Conservation (phyloP, 805 yeast species). For the Myxozyma nipponensis region DNA sequence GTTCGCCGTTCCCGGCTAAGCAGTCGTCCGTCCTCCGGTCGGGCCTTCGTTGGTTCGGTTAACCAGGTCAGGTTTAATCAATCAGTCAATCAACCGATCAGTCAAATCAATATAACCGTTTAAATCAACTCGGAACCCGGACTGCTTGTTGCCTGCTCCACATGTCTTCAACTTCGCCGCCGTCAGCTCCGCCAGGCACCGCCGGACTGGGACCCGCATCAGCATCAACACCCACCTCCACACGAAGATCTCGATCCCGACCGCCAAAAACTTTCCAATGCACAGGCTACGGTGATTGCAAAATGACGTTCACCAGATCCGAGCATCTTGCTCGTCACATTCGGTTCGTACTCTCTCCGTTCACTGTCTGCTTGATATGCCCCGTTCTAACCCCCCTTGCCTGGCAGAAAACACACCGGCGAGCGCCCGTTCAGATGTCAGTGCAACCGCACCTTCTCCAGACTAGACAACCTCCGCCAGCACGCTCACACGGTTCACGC, state of each 20-base stretch:
- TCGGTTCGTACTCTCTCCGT: constrained; percentile 37
- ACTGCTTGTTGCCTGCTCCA: no score
- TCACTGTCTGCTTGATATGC: neutral
- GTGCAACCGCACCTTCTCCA: constrained; percentile 68
- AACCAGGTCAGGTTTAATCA: no score
- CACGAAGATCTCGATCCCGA: constrained; percentile 31
- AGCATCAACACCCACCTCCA: constrained; percentile 1
- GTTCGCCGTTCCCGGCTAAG: neutral
- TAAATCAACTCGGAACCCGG: no score
- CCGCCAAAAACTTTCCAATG: constrained; percentile 66
- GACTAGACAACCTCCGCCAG: constrained; percentile 85
- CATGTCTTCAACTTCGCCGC: neutral
- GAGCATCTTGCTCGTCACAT: constrained; percentile 92
- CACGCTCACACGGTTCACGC: constrained; percentile 84
- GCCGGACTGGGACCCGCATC: neutral
- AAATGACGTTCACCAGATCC: constrained; percentile 83
- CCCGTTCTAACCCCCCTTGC: neutral
- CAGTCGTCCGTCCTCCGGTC: neutral
- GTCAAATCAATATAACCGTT: no score
- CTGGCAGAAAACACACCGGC: constrained; percentile 73
- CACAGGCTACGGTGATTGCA: constrained; percentile 79
- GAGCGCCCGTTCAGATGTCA: constrained; percentile 89
- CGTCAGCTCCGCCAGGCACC: neutral
- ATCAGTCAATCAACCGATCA: no score
- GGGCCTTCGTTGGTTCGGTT: no score